Base-by-base conservation (phyloP, 345 rosid genomes). In the Moricandia moricandioides region DNA sequence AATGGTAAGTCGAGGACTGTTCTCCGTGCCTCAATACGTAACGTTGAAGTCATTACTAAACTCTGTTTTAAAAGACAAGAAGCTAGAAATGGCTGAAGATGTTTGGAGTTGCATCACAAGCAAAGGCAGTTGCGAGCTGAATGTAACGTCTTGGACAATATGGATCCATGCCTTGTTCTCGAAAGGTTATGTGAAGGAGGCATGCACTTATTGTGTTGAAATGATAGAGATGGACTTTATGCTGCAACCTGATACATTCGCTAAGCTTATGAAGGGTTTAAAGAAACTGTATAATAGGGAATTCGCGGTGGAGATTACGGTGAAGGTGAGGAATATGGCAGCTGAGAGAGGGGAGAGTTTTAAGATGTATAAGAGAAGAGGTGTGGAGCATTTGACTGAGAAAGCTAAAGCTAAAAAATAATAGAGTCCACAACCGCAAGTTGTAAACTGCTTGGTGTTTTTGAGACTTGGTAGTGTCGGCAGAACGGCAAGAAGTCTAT, bases 111-210 rank as follows among this genome's bases (percentile, higher is more conserved):
- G 86, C 72, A 84, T 95, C 29, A 30, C 86, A 6, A 82, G 82
- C 30, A 88, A 92, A 82, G 90, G 90, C 43, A n/a, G 4, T 39
- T 6, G 93, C 49, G 92, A 88, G 69, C 83, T 90, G 60, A 95
- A 87, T 75, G 85, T 83, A 74, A 80, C 71, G 80, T 83, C 85
- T 0, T 95, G 97, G 97, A 95, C 93, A 51, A 90, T 95, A 56
- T 95, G 99, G 97, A 88, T 95, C 70, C 99, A 95, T 57, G 87
- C 91, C 8, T 82, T 95, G 77, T 90, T 90, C 84, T 83, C 96
- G 18, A 90, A 80, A 62, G 91, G 96, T 58, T 86, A 86, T 75
- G 92, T 88, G 70, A 92, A 92, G 76, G 96, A 88, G 74, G 99
- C 99, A 1, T 92, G 99, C 76, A 78, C 79, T 0, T 90, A 86